Base-by-base conservation (phyloP, 176 grass and related monocot genomes). In the Oryza glaberrima region DNA sequence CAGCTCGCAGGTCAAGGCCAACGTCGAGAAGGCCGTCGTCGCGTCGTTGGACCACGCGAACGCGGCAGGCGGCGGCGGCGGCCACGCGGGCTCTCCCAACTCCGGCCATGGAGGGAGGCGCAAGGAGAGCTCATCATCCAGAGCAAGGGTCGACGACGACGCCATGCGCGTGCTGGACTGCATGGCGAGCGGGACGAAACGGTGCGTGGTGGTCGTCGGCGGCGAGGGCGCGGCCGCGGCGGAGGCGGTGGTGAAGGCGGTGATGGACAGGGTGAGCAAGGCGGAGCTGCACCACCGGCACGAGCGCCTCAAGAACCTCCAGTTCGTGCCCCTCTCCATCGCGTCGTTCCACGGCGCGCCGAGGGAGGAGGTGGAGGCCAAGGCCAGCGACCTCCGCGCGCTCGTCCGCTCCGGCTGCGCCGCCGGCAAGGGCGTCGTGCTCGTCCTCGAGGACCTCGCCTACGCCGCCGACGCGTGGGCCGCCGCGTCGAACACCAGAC, bases 181-280 rank as follows among this genome's bases (percentile, higher is more conserved):
- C 71, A 84, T 98, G 73, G 82, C 84, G 60, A 82, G 82, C 43
- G 88, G 87, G 41, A 23, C n/a, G 35, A 82, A 76, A 54, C 77
- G 44, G 65, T 93, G 56, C 51, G 69, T 93, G 47, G 90, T 95
- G 7, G 80, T 92, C 35, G 91, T 95, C 54, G 89, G 88, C 54
- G 89, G 88, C 14, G 91, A 89, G 85, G 70, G 85, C 44, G 60
- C 79, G 3, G 40, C 86, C 19, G 6, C 84, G 3, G 77, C 77
- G 10, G 82, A 93, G 15, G 65, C 25, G 3, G 78, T 89, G 43
- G 84, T 93, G 76, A 90, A 79, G 73, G 80, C 84, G 47, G 93
- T 98, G 51, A 95, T 98, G 96, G 87, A 98, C 75, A 83, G 77
- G 68, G 90, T 95, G 16, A 87, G 88, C 76, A 98, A 90, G 43